Conservation (phyloP, 2,329 filamentous ascomycete genomes). For the Pseudogymnoascus sp. region DNA sequence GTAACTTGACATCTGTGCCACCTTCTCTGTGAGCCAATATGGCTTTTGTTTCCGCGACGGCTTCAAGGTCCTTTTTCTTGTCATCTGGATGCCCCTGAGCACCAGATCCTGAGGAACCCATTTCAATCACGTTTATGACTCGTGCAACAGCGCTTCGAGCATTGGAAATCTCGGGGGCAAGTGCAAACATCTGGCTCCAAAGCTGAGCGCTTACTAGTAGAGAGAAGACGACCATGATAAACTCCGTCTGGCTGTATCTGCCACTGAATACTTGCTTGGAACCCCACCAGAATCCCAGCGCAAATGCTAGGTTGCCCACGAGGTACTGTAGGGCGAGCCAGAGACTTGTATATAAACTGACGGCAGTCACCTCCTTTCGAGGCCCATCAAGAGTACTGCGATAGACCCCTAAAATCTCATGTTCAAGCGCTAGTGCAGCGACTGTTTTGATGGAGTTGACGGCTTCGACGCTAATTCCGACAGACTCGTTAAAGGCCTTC, state of each 20-base stretch:
- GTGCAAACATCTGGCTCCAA: background rate
- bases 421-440: conserved; percentile 49
- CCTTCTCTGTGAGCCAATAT: conserved; percentile 38
- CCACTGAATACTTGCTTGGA: conserved; percentile 47
- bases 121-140: conserved; percentile 43
- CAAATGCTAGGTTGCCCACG: conserved; percentile 47
- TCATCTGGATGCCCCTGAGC: background rate
- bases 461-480: conserved; percentile 53
- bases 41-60: background rate
- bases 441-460: conserved; percentile 54
- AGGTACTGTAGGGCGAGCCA: conserved; percentile 45
- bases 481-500: conserved; percentile 55
- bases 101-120: conserved; percentile 5
- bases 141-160: conserved; percentile 48
- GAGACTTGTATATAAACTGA: conserved; percentile 38
- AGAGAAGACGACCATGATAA: conserved; percentile 35
- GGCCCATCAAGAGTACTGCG: conserved; percentile 36
- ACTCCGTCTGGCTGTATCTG: conserved; percentile 41
- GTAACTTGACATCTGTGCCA: conserved; percentile 46
- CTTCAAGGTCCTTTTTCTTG: conserved; percentile 20
- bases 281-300: conserved; percentile 51
- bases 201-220: conserved; percentile 52
- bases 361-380: conserved; percentile 36
- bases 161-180: conserved; percentile 39
- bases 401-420: conserved; percentile 42